phyloP scores from a whole-genome alignment of 257 asterid species.

The Solanum corneliomulleri region DNA sequence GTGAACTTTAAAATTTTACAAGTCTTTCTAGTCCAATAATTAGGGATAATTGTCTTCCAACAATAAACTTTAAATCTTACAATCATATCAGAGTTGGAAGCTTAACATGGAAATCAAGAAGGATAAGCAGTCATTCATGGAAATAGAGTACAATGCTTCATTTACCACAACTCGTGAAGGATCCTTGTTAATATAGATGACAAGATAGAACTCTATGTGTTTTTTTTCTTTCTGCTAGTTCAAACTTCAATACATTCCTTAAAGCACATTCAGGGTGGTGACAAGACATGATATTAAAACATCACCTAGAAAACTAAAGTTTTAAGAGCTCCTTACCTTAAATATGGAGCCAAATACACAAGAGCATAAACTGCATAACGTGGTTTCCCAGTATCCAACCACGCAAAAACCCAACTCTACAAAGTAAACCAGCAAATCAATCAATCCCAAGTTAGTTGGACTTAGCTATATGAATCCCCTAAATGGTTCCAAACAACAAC shows the following conservation, averaged over 20 bases:
- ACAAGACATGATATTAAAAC: background rate
- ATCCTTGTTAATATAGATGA: background rate
- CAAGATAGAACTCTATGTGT: background rate
- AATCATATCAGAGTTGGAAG: background rate
- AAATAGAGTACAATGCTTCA: background rate
- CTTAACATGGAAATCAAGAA: background rate
- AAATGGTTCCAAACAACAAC: background rate
- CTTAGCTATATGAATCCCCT: background rate
- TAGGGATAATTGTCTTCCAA: background rate
- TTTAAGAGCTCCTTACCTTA: conserved; percentile 42
- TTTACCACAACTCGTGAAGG: background rate
- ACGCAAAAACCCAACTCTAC: conserved; percentile 97
- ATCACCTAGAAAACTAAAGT: background rate
- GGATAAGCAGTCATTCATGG: background rate
- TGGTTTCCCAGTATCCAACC: conserved; percentile 80
- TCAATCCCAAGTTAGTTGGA: background rate
- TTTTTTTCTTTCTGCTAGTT: background rate
- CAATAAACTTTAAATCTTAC: background rate
- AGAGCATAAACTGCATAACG: conserved; percentile 86
- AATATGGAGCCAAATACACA: conserved; percentile 85
- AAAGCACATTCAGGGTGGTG: background rate
- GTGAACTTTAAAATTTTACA: background rate
- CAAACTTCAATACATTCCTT: background rate
- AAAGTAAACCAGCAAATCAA: background rate
- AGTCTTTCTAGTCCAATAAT: background rate